phyloP scores from a whole-genome alignment of 1,284 basidiomycete species.

The Tilletiaria anomala region DNA sequence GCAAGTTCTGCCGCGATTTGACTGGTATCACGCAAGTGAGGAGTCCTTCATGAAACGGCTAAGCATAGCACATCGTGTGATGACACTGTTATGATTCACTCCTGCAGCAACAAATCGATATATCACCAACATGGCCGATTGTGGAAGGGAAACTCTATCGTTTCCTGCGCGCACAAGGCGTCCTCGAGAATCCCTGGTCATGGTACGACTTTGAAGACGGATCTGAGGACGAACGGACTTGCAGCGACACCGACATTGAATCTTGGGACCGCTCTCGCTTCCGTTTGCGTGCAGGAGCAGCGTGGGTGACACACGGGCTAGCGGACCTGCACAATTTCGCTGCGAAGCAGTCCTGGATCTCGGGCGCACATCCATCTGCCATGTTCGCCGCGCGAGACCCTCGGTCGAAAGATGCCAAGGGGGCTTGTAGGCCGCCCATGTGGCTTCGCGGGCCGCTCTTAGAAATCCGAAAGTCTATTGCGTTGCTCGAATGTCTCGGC shows the following conservation, averaged over 20 bases:
- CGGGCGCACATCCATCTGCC: background rate
- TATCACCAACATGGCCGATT: no score
- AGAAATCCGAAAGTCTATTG: background rate
- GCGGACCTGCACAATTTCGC: background rate
- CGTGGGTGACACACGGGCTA: background rate
- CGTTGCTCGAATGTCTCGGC: background rate
- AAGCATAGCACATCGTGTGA: no score
- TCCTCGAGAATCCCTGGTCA: no score
- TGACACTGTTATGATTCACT: no score
- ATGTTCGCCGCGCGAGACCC: background rate
- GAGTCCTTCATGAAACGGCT: no score
- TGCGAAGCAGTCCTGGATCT: background rate
- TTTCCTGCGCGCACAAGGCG: no score
- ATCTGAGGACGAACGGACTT: no score
- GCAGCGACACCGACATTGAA: no score
- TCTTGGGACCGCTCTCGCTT: no score
- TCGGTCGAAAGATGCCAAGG: background rate
- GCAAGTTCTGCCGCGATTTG: constrained; percentile 66
- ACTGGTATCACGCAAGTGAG: constrained; percentile 92
- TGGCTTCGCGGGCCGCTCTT: background rate
- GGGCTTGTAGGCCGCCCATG: background rate
- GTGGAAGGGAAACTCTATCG: no score
- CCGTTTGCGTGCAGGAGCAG: background rate
- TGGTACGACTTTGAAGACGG: no score
- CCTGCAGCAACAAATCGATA: no score